Base-by-base conservation (phyloP, 2,329 filamentous ascomycete genomes). In the Fusarium staphyleae region DNA sequence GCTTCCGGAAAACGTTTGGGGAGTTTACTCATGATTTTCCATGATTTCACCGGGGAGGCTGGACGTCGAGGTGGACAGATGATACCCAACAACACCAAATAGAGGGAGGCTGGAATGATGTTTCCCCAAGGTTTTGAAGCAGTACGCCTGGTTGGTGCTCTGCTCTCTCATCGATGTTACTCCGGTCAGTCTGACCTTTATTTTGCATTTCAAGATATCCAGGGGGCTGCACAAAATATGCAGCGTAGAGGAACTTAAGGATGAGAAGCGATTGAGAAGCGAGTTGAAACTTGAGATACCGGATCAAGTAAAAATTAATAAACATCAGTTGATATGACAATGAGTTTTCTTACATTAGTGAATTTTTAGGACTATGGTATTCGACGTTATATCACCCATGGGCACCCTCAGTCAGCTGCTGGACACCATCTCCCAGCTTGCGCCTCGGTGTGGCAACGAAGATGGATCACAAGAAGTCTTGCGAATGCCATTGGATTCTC, bases 181-280 rank as follows among this genome's bases (percentile, higher is more conserved):
- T 29, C n/a, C 24, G 22, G 11, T 15, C 16, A 26, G 15, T 8
- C n/a, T 18, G 35, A 7, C 12, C 15, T 37, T 19, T 48, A 18
- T 19, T 34, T 28, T 57, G 16, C 32, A 32, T 41, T 41, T 48
- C 19, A 28, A 46, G 52, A 58, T 58, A 47, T 46, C 44, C 44
- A 15, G 6, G 14, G 32, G 16, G 26, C 40, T 32, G 36, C 37
- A 32, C 37, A 22, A 18, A 8, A 26, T 12, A 18, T 49, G 32
- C 16, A 22, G 15, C 15, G 33, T 46, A 46, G 36, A 42, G 19
- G 26, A 19, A 30, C 10, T 42, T 13, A n/a, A 13, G 54, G 22
- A 33, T 16, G 22, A 36, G 30, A 28, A 16, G 24, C 30, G 18
- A 33, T 6, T 6, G 19, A 22, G 19, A n/a, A 12, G n/a, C n/a